Conservation (phyloP, 495 filamentous ascomycete genomes). For the Daldinia decipiens region DNA sequence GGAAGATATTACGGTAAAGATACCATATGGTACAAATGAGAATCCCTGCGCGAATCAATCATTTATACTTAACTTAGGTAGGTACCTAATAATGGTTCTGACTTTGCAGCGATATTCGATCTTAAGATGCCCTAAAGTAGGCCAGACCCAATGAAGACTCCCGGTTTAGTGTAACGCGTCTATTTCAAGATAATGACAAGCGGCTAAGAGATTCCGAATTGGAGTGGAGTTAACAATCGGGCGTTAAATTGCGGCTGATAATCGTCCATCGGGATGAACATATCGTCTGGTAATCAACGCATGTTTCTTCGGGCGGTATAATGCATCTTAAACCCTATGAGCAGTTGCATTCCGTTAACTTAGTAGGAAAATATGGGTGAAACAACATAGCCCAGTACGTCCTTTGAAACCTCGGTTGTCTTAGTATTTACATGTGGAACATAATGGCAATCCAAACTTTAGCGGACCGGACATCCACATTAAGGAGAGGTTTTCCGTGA, state of each 20-base stretch:
- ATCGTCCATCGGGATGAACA: background rate
- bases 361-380: background rate
- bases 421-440: background rate
- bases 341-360: background rate
- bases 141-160: background rate
- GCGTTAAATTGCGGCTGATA: background rate
- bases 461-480: slow-evolving; percentile 9
- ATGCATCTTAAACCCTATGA: background rate
- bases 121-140: background rate
- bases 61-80: background rate
- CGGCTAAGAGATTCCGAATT: background rate
- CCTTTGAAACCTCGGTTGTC: background rate
- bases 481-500: background rate
- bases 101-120: background rate
- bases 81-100: background rate
- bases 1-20: background rate
- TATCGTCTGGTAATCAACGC: background rate
- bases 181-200: background rate
- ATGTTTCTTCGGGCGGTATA: background rate
- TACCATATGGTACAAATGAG: background rate
- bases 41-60: background rate
- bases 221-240: background rate
- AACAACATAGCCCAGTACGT: background rate
- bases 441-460: slow-evolving; percentile 5
- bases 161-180: background rate